Percentiles rank a stretch among this genome's conserved stretches.
Conservation (phyloP, 1,139 yeast species). For the Suhomyces choctaworum region DNA sequence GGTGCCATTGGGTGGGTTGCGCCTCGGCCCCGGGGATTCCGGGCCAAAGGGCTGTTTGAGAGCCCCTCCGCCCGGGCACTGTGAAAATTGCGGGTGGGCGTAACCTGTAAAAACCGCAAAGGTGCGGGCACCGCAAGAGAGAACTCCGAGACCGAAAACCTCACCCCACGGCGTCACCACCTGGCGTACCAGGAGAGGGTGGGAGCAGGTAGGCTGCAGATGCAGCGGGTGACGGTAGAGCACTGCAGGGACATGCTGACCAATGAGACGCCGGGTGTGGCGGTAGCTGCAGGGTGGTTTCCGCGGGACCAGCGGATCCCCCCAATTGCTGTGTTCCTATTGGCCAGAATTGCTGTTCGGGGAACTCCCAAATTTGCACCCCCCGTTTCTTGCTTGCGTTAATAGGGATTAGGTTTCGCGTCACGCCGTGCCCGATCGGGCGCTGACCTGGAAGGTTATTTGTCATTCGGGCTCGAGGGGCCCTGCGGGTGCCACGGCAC, state of each 20-base stretch:
- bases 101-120: slow-evolving; percentile 9
- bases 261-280: neutral
- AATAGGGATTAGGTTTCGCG: neutral
- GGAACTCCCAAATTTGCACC: neutral
- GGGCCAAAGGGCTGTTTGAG: neutral
- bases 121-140: slow-evolving; percentile 15
- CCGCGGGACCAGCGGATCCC: slow-evolving; percentile 5
- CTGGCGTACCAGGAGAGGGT: slow-evolving; percentile 1
- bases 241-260: neutral
- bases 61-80: slow-evolving; percentile 10
- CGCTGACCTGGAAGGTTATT: too few relatives aligned
- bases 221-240: neutral
- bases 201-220: neutral
- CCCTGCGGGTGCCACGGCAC: too few relatives aligned
- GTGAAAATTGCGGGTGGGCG: slow-evolving; percentile 4
- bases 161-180: slow-evolving; percentile 9
- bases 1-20: slow-evolving; percentile 1
- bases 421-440: too few relatives aligned
- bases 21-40: slow-evolving; percentile 1
- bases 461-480: too few relatives aligned
- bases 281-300: neutral
- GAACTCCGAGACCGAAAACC: slow-evolving; percentile 25
- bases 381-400: neutral
- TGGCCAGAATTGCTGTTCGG: slow-evolving; percentile 1
- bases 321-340: slow-evolving; percentile 5